Evolutionary conservation across 345 rosid genomes (phyloP).

Genomic region (Hibiscus trionum): DNA sequence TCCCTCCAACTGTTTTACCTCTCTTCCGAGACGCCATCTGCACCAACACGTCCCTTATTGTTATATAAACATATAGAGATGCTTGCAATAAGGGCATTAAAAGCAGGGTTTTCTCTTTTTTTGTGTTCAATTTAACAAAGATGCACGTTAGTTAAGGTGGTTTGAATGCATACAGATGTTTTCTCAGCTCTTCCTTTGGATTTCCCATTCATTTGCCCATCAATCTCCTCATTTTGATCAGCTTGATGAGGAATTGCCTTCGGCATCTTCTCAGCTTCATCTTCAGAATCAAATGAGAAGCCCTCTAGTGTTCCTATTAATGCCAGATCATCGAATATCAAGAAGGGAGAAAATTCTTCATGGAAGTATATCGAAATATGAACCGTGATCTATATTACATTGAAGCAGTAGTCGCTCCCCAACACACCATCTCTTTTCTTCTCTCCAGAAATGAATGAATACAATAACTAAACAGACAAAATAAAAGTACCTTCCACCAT

Average conservation of each 20-base stretch:
- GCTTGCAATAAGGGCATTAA: background rate
- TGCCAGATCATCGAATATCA: constrained; percentile 9
- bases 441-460: background rate
- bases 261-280: constrained; percentile 56
- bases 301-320: constrained; percentile 79
- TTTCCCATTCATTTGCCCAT: constrained; percentile 41
- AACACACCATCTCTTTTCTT: background rate
- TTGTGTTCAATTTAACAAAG: background rate
- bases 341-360: background rate
- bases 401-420: background rate
- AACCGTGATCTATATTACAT: background rate
- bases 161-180: constrained; percentile 41
- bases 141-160: background rate
- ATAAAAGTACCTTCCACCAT: constrained; percentile 79
- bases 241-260: constrained; percentile 37
- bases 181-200: constrained; percentile 54
- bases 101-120: background rate
- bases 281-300: constrained; percentile 61
- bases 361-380: background rate
- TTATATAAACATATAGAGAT: background rate
- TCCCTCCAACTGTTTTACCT: constrained; percentile 47
- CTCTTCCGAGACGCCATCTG: constrained; percentile 53
- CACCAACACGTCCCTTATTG: constrained; percentile 14
- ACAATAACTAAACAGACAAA: background rate
- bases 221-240: constrained; percentile 46